Evolutionary conservation across 148 eudicot genomes (phyloP), one percentile per base, ranked within the genome.

Genomic region (Mesembryanthemum crystallinum): DNA sequence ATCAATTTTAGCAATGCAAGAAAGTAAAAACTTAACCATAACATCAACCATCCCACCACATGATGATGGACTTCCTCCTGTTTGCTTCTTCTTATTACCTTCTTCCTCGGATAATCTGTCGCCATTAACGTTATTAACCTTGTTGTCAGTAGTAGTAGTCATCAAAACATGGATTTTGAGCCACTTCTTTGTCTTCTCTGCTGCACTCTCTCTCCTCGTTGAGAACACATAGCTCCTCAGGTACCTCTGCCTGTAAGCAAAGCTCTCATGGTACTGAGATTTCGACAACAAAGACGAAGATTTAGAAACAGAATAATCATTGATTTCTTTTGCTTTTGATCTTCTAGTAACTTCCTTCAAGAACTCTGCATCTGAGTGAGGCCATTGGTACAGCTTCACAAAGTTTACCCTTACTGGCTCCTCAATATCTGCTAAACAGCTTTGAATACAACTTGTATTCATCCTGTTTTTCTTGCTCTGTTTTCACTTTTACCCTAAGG

Each of bases 311-410:
- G 76, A 29, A 0, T 23, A 23, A 20, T 42, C 7, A 42, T 64
- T 5, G 13, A 68, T 3, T 27, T 54, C 25, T 0, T 1, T 8
- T 14, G 13, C 45, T 0, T 10, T 33, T 14, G 23, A 15, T 28
- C 59, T 60, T 39, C 13, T 7, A 29, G 60, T 61, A 33, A 77
- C 1, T 43, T 52, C 70, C 67, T 74, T 67, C 37, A 81, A 61
- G 69, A 81, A 81, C 35, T 81, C 77, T 3, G 64, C 80, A 23
- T 77, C 83, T 33, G 83, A 72, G 8, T 54, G 23, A 17, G 83
- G 60, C 77, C 84, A 73, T 68, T 67, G 71, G 25, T 67, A 67
- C 3, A 61, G 23, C 64, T 30, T 62, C 29, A 29, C 17, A 30
- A 68, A 67, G 57, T 30, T 76, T 30, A 54, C 33, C 59, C 42